Conservation (phyloP, 2,329 filamentous ascomycete genomes). For the Ascosphaera acerosa region DNA sequence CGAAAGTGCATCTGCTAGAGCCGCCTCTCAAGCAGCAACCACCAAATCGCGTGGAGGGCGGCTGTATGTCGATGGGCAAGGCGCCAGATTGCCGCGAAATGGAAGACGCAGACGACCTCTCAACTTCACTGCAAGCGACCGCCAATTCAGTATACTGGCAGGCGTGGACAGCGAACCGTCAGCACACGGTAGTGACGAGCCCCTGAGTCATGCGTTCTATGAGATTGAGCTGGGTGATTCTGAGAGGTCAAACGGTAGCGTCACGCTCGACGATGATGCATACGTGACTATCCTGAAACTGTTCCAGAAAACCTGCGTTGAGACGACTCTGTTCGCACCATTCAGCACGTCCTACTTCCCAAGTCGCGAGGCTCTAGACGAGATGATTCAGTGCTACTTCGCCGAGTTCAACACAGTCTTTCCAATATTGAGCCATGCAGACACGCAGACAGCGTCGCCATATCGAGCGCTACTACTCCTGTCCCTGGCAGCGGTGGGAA, state of each 20-base stretch:
- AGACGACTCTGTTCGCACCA: background rate
- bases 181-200: too few relatives aligned
- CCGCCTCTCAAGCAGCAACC: background rate
- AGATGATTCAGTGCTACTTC: background rate
- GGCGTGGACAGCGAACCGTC: background rate
- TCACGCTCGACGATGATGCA: background rate
- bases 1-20: background rate
- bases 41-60: background rate
- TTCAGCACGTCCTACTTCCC: constrained; percentile 1
- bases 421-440: background rate
- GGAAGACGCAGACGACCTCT: background rate
- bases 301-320: background rate
- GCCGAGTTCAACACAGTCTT: background rate
- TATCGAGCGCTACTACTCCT: background rate
- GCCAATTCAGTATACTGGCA: background rate
- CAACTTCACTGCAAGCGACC: background rate
- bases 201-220: background rate
- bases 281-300: background rate
- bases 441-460: background rate
- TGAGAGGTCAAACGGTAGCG: background rate
- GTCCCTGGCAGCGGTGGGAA: constrained; percentile 1
- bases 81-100: background rate
- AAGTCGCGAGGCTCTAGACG: background rate
- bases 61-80: background rate
- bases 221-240: background rate